Percentiles rank a stretch among this genome's conserved stretches.
Conservation (phyloP, 1,284 basidiomycete species). For the Anthracocystis setariae region DNA sequence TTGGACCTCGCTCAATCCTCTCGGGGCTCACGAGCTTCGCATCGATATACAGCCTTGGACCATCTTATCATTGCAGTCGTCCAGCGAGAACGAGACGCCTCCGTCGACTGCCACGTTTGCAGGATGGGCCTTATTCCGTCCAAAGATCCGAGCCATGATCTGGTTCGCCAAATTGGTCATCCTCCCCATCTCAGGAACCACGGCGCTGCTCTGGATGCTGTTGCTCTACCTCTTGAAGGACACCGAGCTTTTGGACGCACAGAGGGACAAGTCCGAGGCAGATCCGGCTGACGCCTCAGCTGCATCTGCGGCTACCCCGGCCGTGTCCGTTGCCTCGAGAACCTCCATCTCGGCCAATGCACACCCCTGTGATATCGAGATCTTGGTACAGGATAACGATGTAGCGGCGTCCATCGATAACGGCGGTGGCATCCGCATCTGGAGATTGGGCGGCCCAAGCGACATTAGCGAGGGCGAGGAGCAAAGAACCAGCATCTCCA, state of each 20-base stretch:
- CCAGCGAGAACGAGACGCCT: constrained; percentile 20
- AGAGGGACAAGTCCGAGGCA: constrained; percentile 71
- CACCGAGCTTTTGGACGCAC: constrained; percentile 86
- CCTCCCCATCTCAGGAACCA: constrained; percentile 83
- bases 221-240: constrained; percentile 91
- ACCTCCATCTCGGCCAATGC: constrained; percentile 80
- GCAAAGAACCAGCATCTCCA: constrained; percentile 13
- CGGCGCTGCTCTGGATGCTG: constrained; percentile 78
- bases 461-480: constrained; percentile 4
- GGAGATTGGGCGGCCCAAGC: not conserved
- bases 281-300: constrained; percentile 30
- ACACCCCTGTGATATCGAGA: constrained; percentile 82
- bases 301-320: constrained; percentile 59
- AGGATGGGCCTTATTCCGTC: constrained; percentile 65
- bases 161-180: constrained; percentile 85
- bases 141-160: constrained; percentile 71
- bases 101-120: constrained; percentile 68
- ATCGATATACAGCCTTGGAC: constrained; percentile 82
- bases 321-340: constrained; percentile 65
- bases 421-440: constrained; percentile 69
- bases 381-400: constrained; percentile 77
- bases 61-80: constrained; percentile 76
- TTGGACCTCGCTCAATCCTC: constrained; percentile 84
- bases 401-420: constrained; percentile 81
- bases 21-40: constrained; percentile 77